Conservation (phyloP, 179 eudicot genomes). For the Spinacia oleracea region DNA sequence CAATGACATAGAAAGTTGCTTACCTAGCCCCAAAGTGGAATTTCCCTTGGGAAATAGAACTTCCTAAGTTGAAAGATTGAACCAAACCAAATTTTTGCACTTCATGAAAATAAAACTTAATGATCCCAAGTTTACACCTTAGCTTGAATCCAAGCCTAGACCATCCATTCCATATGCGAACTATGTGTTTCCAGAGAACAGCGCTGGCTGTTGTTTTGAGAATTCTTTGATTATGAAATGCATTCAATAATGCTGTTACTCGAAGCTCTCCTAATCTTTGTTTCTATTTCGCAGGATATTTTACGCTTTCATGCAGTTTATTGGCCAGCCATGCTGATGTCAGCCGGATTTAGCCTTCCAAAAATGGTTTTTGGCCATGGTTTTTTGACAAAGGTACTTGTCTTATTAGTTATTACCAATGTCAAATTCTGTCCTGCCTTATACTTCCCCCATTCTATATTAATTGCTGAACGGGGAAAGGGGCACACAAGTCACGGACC, state of each 20-base stretch:
- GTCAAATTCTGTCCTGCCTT: background rate
- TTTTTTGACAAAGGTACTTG: conserved; percentile 90
- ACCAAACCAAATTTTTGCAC: background rate
- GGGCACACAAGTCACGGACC: too few species aligned
- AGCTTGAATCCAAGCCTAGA: background rate
- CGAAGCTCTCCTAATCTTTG: background rate
- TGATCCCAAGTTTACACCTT: background rate
- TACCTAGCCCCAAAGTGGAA: too few species aligned
- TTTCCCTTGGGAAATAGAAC: too few species aligned
- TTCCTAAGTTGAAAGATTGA: too few species aligned
- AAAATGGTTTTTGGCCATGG: conserved; percentile 99
- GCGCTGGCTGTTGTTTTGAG: background rate
- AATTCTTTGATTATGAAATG: background rate
- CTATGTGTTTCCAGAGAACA: background rate
- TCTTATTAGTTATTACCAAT: conserved; percentile 1
- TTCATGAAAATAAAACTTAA: background rate
- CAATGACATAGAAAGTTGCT: too few species aligned
- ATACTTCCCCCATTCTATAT: too few species aligned
- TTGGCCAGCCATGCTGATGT: conserved; percentile 99
- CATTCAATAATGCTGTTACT: background rate
- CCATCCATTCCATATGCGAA: background rate
- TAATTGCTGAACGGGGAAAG: too few species aligned
- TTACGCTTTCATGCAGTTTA: conserved; percentile 98
- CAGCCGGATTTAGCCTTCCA: conserved; percentile 83
- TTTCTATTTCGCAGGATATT: conserved; percentile 71